Conservation (phyloP, 495 filamentous ascomycete species). For the Poronia punctata region DNA sequence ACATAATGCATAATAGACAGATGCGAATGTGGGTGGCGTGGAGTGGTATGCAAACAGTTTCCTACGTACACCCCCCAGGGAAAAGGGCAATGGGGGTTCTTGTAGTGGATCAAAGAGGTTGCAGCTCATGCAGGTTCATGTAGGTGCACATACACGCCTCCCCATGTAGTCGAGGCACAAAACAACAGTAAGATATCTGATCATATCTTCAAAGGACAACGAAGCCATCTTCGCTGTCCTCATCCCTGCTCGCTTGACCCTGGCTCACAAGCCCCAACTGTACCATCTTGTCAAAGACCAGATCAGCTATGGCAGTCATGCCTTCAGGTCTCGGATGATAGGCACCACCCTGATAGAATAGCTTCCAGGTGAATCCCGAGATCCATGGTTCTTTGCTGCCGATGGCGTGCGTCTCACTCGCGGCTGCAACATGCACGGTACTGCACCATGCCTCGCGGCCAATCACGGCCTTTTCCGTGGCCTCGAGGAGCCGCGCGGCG, state of each 20-base stretch:
- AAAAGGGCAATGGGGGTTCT: not conserved
- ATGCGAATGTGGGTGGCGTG: too few species aligned
- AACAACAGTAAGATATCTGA: not conserved
- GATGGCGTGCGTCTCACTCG: conserved; percentile 29
- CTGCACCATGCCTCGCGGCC: conserved; percentile 30
- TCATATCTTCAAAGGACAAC: conserved; percentile 5
- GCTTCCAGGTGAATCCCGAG: conserved; percentile 25
- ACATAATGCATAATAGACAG: too few species aligned
- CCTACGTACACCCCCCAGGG: too few species aligned
- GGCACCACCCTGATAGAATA: conserved; percentile 17
- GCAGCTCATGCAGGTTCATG: too few species aligned
- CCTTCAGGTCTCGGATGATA: conserved; percentile 30
- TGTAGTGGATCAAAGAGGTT: too few species aligned
- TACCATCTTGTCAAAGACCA: conserved; percentile 26
- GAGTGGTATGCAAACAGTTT: too few species aligned
- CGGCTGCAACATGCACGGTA: conserved; percentile 15
- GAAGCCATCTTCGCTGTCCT: conserved; percentile 2
- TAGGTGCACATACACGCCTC: conserved; percentile 1
- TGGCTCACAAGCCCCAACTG: conserved; percentile 17
- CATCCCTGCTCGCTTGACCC: conserved; percentile 13
- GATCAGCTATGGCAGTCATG: conserved; percentile 24
- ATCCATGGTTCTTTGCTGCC: conserved; percentile 34
- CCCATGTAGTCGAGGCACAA: not conserved
- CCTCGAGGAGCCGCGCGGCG: conserved; percentile 22
- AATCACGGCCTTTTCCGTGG: conserved; percentile 22